phyloP scores from a whole-genome alignment of 2,329 filamentous ascomycete species.

The Rutstroemia sp. region DNA sequence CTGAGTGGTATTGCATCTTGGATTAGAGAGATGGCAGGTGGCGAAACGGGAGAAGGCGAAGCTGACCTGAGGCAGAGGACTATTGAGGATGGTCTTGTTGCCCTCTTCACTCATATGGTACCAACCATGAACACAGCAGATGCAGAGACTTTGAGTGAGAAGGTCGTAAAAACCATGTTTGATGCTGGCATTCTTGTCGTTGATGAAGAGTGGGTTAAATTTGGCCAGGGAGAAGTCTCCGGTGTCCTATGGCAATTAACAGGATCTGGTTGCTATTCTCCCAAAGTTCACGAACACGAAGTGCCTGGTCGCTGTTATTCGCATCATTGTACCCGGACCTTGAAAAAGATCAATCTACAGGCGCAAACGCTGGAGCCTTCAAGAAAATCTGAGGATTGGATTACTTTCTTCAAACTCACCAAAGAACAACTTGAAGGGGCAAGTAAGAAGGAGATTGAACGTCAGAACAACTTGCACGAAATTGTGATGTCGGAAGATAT shows the following conservation, averaged over 20 bases:
- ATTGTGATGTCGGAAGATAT: slow-evolving; percentile 89
- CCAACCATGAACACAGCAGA: slow-evolving; percentile 98
- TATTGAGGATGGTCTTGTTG: slow-evolving; percentile 80
- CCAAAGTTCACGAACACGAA: slow-evolving; percentile 62
- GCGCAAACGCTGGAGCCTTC: slow-evolving; percentile 62
- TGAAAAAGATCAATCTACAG: slow-evolving; percentile 89
- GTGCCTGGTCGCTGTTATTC: slow-evolving; percentile 80
- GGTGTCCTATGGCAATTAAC: slow-evolving; percentile 93
- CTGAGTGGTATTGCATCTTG: slow-evolving; percentile 80
- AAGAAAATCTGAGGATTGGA: slow-evolving; percentile 71
- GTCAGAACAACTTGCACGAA: slow-evolving; percentile 91
- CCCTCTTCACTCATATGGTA: slow-evolving; percentile 87
- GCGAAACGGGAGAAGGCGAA: slow-evolving; percentile 60
- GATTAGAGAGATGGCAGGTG: slow-evolving; percentile 71
- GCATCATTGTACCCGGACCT: slow-evolving; percentile 83
- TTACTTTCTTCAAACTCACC: slow-evolving; percentile 76
- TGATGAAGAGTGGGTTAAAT: slow-evolving; percentile 97
- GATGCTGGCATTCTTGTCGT: slow-evolving; percentile 68
- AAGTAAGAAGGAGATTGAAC: slow-evolving; percentile 80
- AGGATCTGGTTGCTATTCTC: slow-evolving; percentile 83
- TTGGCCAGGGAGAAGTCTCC: slow-evolving; percentile 70
- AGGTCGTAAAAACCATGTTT: slow-evolving; percentile 75
- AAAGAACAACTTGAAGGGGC: slow-evolving; percentile 66
- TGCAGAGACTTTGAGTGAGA: slow-evolving; percentile 76
- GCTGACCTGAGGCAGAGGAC: slow-evolving; percentile 78